Conservation (phyloP, 305 asterid species). For the Solanum hybrid region DNA sequence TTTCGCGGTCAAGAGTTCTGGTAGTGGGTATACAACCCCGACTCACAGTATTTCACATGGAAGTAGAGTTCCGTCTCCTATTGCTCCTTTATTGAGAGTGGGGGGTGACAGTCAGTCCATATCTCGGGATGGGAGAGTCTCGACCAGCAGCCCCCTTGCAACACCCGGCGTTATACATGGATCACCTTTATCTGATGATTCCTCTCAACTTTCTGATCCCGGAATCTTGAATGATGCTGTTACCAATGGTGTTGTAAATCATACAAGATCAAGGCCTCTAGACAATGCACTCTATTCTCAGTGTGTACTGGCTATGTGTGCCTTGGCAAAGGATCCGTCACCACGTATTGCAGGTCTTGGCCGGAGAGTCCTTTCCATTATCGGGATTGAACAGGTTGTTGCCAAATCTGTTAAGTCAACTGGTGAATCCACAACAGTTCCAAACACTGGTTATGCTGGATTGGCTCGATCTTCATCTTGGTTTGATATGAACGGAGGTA, state of each 20-base stretch:
- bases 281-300: conserved; percentile 80
- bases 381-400: conserved; percentile 94
- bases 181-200: conserved; percentile 96
- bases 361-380: conserved; percentile 68
- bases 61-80: conserved; percentile 54
- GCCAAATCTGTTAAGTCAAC: conserved; percentile 57
- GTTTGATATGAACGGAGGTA: conserved; percentile 98
- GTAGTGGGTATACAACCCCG: conserved; percentile 84
- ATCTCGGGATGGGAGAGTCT: conserved; percentile 67
- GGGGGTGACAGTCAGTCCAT: conserved; percentile 56
- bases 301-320: conserved; percentile 76
- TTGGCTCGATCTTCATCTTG: conserved; percentile 94
- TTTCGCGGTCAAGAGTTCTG: conserved; percentile 57
- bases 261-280: conserved; percentile 56
- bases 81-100: conserved; percentile 53
- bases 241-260: conserved; percentile 66
- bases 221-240: conserved; percentile 56
- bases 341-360: conserved; percentile 91
- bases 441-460: conserved; percentile 62
- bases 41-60: conserved; percentile 67
- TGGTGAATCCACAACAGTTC: conserved; percentile 40
- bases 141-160: conserved; percentile 89
- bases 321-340: conserved; percentile 98
- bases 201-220: conserved; percentile 90
- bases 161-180: conserved; percentile 87